Evolutionary conservation across 192 early-diverging fungal species (phyloP), one percentile per base, ranked within the genome.

Genomic region (Endogone sp.): DNA sequence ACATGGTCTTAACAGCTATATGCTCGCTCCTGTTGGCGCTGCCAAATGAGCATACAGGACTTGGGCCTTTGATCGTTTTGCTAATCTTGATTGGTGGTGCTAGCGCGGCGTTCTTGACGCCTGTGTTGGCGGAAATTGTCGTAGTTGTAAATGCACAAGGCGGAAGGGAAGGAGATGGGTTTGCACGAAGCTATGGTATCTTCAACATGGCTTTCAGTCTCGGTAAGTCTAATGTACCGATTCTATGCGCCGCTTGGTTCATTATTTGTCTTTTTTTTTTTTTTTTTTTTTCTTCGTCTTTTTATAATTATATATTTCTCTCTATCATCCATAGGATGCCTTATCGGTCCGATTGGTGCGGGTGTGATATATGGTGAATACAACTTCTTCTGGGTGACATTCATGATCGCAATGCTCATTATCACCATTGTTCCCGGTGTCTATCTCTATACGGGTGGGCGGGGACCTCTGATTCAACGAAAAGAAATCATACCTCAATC

Each of bases 161-260:
- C 29, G 71, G 68, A 2, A 56, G 67, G 4, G 73, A 71, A 16
- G 75, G 74, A 2, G 78, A 80, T 66, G 81, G 81, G 13, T 72
- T 80, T 22, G 81, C 81, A 23, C 63, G 72, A 16, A 74, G 75
- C 4, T 79, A 77, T 70, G 75, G 77, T 10, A 27, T 80, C 23
- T 80, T 80, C 63, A 83, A 83, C 71, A 75, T 77, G 30, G 73
- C 71, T 13, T 83, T 75, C 63, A 70, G 66, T n/a, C 65, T 65
- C 29, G 75, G 75, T 65, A 68, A 29, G 10, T 24, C 26, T 67
- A 23, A 13, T 58, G 26, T 54, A 4, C 25, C 24, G 16, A 57
- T 20, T 67, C n/a, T 65, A n/a, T n/a, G n/a, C n/a, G n/a, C n/a
- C n/a, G n/a, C n/a, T n/a, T n/a, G n/a, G n/a, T n/a, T n/a, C n/a